A percentile compares a stretch with the other conserved stretches of the same genome.
phyloP scores from a whole-genome alignment of 2,329 filamentous ascomycete genomes.

The Clarireedia hainanense region DNA sequence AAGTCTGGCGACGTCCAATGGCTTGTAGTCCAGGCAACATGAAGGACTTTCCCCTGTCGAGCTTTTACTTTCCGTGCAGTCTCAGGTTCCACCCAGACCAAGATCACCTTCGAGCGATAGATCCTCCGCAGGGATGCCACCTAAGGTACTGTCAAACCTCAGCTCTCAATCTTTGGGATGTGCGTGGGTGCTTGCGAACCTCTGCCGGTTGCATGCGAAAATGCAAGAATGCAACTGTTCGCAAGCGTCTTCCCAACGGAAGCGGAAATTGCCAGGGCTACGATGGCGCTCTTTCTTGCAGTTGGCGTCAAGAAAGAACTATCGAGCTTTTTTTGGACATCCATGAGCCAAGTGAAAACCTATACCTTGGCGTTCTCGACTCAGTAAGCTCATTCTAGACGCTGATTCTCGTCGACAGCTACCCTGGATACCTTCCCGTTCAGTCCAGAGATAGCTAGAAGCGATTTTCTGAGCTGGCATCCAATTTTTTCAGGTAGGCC shows the following conservation, averaged over 20 bases:
- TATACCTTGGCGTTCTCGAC: too few relatives aligned
- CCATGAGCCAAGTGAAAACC: neutral
- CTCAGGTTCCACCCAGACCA: neutral
- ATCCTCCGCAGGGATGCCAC: neutral
- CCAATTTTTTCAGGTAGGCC: neutral
- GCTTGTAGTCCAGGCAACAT: neutral
- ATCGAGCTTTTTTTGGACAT: neutral
- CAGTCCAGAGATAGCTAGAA: neutral
- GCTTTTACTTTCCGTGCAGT: neutral
- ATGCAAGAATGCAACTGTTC: neutral
- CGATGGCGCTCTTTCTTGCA: neutral
- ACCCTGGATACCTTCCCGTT: neutral
- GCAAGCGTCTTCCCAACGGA: neutral
- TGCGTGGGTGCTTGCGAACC: neutral
- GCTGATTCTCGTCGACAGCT: neutral
- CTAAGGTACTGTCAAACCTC: neutral
- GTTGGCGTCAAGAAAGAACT: neutral
- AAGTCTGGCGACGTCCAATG: neutral
- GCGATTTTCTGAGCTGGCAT: neutral
- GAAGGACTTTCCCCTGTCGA: neutral
- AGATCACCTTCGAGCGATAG: constrained; percentile 5
- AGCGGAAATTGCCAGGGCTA: constrained; percentile 1
- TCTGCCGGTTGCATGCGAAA: neutral
- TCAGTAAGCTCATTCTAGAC: neutral
- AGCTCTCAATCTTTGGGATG: neutral